Evolutionary conservation across 2,329 filamentous ascomycete genomes (phyloP), one percentile per base, ranked within the genome.

Genomic region (Macroventuria anomochaeta): DNA sequence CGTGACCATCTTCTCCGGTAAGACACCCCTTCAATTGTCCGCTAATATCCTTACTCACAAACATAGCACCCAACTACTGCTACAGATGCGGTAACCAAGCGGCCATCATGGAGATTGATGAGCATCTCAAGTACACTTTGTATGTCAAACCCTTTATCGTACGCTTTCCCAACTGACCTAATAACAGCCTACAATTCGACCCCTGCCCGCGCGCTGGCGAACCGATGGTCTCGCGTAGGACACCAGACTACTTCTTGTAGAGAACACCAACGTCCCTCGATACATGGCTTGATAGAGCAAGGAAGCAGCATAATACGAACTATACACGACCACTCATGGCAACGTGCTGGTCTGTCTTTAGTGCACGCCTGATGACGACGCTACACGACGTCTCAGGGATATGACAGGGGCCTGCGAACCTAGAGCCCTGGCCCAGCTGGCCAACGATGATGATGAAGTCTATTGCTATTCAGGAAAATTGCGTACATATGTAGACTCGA

Each of bases 21-120:
- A 20, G 46, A 18, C 3, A 2, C 2, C 36, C 18, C 3, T 17
- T 13, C 10, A 5, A 7, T 7, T 21, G 7, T 7, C 25, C 21
- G 26, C 29, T 43, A 12, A 33, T 48, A 6, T 18, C 7, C 34
- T 36, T 11, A 57, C 73, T 78, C 49, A 78, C 65, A 58, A 60
- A 36, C 38, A 32, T 57, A 82, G 80, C 80, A 63, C 80, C 80
- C 32, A 82, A 83, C 65, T 99, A 99, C 83, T 99, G 93, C 82
- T 97, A 99, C 83, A 87, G 95, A 76, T 99, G 95, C 74, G 95
- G 95, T 73, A 99, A 99, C 79, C 95, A 97, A 79, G 95, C 95
- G 52, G 95, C 95, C n/a, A 97, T 99, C 76, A 99, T 99, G 95
- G 95, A 97, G 79, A 99, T 99, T 77, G 95, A 97, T 65, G 95